Base-by-base conservation (phyloP, 331 rosid species). In the Saraca asoca region DNA sequence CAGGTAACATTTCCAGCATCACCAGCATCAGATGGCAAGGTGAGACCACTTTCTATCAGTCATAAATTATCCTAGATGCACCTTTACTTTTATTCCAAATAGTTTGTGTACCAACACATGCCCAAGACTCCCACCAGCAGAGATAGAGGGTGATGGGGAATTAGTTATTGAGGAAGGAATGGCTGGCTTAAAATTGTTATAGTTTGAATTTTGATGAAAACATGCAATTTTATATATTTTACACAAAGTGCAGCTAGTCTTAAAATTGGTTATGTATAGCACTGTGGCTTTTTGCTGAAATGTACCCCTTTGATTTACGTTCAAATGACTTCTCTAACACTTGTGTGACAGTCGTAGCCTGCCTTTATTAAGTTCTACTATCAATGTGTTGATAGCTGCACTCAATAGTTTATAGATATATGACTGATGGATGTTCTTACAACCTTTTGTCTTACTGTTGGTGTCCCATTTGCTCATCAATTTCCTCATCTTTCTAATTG, bases 11-110 rank as follows among this genome's bases (percentile, higher is more conserved):
- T 72, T 85, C 70, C 87, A 39, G 78, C 53, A 14, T 78, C 94
- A 18, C 83, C 85, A 2, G 85, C 54, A 46, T 75, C 80, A 13
- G 93, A 91, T 68, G 55, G 42, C 85, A 86, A 82, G 97, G 97
- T 91, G 62, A 66, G 74, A 66, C 35, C 63, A 24, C 66, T 18
- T 73, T 51, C 45, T 10, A 45, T 18, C n/a, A 18, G 12, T 41
- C 15, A 37, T 49, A 44, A 61, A 46, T 74, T 38, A 63, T 66
- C 73, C 9, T 33, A 54, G 55, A 29, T 51, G 18, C 66, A 60
- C 11, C 8, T 50, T 24, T 41, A 9, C 19, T 54, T 49, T 39
- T 70, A 10, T 9, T 35, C 59, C 46, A 17, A 4, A 31, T 58
- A 53, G 44, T 71, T 11, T 64, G 31, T 43, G 37, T 58, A 53